Conservation (phyloP, 306 rosid species). For the Dryas drummondii region DNA sequence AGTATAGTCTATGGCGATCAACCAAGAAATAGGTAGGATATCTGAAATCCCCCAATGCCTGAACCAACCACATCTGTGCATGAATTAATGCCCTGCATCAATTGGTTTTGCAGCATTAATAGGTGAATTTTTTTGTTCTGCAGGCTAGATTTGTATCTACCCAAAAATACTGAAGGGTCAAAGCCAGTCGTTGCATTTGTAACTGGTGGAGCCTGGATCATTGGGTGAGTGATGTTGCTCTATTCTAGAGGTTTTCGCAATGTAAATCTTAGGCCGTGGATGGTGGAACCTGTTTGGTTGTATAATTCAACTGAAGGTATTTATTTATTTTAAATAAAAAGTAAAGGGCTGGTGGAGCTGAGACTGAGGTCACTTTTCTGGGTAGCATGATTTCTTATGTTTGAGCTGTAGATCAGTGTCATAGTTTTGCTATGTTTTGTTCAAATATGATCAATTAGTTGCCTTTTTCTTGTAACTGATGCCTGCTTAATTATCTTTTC, state of each 20-base stretch:
- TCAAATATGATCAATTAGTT: not conserved
- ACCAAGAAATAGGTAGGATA: constrained; percentile 74
- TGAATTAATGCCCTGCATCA: not conserved
- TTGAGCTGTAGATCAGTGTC: not conserved
- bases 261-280: not conserved
- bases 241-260: not conserved
- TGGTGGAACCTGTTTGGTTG: too few species aligned
- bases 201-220: constrained; percentile 98
- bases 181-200: constrained; percentile 90
- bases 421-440: constrained; percentile 9
- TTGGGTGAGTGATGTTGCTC: constrained; percentile 62
- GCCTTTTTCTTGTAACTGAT: not conserved
- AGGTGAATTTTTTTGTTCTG: constrained; percentile 26
- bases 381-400: not conserved
- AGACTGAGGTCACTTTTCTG: constrained; percentile 5
- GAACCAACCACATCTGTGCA: too few species aligned
- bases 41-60: too few species aligned
- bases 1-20: constrained; percentile 83
- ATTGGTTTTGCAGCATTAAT: constrained; percentile 31
- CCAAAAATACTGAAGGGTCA: constrained; percentile 53
- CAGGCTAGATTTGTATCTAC: constrained; percentile 89
- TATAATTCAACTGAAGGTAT: too few species aligned
- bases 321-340: too few species aligned
- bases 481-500: not conserved
- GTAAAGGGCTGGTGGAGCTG: not conserved